Evolutionary conservation across 202 grass and related monocot genomes (phyloP).

Genomic region (Zizania palustris): DNA sequence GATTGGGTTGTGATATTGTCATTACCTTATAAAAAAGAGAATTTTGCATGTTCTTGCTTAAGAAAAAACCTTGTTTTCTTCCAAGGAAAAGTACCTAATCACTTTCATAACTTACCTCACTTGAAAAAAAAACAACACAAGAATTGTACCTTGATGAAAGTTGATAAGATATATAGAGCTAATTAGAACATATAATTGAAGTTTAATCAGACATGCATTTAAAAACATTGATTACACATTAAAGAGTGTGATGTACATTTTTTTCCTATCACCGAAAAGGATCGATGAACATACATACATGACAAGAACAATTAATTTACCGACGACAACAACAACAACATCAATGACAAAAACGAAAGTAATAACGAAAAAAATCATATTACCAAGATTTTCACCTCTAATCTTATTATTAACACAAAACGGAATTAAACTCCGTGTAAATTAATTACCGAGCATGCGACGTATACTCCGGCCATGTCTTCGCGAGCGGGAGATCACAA

Average conservation of each 20-base stretch:
- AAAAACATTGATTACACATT: constrained; percentile 17
- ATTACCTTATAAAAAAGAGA: neutral
- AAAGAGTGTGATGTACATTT: constrained; percentile 10
- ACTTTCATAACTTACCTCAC: neutral
- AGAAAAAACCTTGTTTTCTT: neutral
- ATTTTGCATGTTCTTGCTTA: neutral
- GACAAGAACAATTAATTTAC: constrained; percentile 33
- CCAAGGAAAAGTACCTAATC: neutral
- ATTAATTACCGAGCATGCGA: constrained; percentile 17
- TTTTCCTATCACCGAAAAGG: constrained; percentile 5
- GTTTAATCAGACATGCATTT: constrained; percentile 28
- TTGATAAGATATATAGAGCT: neutral
- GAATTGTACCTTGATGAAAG: neutral
- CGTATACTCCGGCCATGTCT: neutral
- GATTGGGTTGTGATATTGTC: neutral
- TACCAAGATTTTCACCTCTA: constrained; percentile 39
- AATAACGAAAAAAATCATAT: constrained; percentile 21
- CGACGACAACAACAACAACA: neutral
- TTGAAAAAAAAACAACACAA: neutral
- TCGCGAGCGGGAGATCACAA: constrained; percentile 38
- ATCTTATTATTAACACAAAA: constrained; percentile 45
- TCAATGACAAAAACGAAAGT: constrained; percentile 29
- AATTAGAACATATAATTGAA: neutral
- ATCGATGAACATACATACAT: constrained; percentile 26
- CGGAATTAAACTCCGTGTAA: constrained; percentile 28